Base-by-base conservation (phyloP, 2,329 filamentous ascomycete genomes). In the Parasarocladium wereldwijsianum region DNA sequence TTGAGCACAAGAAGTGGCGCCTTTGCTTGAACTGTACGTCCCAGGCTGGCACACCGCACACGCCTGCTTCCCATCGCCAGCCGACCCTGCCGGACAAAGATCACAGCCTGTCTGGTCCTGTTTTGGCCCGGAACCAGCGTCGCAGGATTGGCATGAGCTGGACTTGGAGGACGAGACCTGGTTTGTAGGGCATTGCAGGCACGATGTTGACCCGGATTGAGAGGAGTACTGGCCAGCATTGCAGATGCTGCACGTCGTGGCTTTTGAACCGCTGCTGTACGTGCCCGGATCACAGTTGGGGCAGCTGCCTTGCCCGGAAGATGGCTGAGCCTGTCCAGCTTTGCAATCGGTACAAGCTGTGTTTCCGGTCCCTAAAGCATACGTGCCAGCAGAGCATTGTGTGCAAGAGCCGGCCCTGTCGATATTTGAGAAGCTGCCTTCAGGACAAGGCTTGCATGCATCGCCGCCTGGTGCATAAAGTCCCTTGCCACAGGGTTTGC, bases 91-190 rank as follows among this genome's bases (percentile, higher is more conserved):
- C 26, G 18, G 26, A 12, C 26, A 27, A 8, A 11, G 14, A 10
- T 15, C 10, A 17, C 26, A 27, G 26, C 10, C 13, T 18, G 16
- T 27, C 26, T 27, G 26, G 16, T 27, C 26, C n/a, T 27, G n/a
- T 8, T n/a, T 8, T 7, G 26, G 16, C 13, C 26, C 26, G 6
- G 18, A 14, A 4, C 26, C 26, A 6, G 26, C 16, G 4, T 17
- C 5, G 11, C 26, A 27, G 15, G 18, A 27, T 10, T 14, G 10
- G 26, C 26, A 27, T 9, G n/a, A 13, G 4, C 24, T 16, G n/a
- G 8, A 13, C 9, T 16, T 14, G 8, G 24, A n/a, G n/a, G n/a
- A n/a, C n/a, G n/a, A n/a, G n/a, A n/a, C n/a, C 23, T 11, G 23
- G 23, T 24, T 24, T 24, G n/a, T 14, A 12, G 6, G n/a, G n/a